Percentiles rank a stretch among this genome's conserved stretches.
Conservation (phyloP, 257 asterid genomes). For the Thymus mandschuricus region DNA sequence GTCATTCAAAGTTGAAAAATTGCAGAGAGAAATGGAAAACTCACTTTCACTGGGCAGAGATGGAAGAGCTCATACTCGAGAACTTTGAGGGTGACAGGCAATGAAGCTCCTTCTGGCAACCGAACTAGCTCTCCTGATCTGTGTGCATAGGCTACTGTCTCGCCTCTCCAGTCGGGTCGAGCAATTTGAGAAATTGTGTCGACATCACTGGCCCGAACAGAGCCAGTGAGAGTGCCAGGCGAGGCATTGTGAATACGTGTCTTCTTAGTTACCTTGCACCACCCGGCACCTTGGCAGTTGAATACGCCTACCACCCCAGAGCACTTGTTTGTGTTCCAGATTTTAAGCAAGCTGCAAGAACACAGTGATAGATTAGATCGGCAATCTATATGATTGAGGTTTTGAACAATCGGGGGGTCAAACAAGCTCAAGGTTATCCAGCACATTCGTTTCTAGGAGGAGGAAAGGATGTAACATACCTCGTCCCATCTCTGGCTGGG, state of each 20-base stretch:
- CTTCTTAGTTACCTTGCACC: constrained; percentile 83
- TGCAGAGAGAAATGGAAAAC: constrained; percentile 6
- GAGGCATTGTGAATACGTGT: constrained; percentile 88
- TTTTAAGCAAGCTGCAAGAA: constrained; percentile 85
- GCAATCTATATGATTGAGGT: too few species aligned
- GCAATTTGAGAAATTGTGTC: constrained; percentile 66
- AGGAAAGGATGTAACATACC: constrained; percentile 41
- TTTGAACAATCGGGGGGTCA: constrained; percentile 9
- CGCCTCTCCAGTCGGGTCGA: constrained; percentile 84
- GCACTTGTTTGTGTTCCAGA: constrained; percentile 84
- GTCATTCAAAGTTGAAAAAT: neutral
- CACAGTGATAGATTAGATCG: constrained; percentile 33
- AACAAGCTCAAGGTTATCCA: constrained; percentile 26
- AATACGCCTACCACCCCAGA: constrained; percentile 89
- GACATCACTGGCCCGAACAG: constrained; percentile 74
- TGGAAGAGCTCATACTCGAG: constrained; percentile 93
- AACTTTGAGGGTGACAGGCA: constrained; percentile 81
- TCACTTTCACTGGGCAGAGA: constrained; percentile 83
- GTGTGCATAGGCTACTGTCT: constrained; percentile 60
- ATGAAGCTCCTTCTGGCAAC: constrained; percentile 75
- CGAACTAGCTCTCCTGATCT: constrained; percentile 64
- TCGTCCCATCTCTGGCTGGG: constrained; percentile 93
- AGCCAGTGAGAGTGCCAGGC: constrained; percentile 84
- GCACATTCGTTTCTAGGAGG: neutral
- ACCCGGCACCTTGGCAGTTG: constrained; percentile 98